Percentiles rank a stretch among this genome's conserved stretches.
These are phyloP conservation scores for Ulvella scutata DNA, from an alignment of 139 green algal species.

Conservation along the genomic window DNA sequence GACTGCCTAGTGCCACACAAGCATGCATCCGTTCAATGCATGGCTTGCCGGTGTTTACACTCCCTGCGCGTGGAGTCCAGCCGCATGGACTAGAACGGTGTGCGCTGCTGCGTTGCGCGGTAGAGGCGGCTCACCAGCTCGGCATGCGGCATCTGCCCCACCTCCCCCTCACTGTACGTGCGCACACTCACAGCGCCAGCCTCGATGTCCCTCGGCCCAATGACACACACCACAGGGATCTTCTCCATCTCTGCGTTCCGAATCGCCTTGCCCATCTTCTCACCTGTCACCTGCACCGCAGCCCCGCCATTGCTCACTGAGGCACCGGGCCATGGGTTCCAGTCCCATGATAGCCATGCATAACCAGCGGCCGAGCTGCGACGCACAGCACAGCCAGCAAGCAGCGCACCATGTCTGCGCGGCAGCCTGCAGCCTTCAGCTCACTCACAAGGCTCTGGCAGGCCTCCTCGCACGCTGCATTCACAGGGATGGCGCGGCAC, in stretches of 20 bases:
- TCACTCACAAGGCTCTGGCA: constrained; percentile 22
- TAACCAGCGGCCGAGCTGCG: constrained; percentile 29
- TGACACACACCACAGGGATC: constrained; percentile 67
- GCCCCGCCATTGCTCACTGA: constrained; percentile 15
- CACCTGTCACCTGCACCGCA: constrained; percentile 11
- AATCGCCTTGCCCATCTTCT: constrained; percentile 42
- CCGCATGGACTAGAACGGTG: too few species aligned
- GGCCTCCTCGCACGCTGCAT: constrained; percentile 27
- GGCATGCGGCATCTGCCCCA: constrained; percentile 24
- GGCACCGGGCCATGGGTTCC: constrained; percentile 29
- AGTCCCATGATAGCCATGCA: constrained; percentile 33
- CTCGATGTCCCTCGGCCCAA: constrained; percentile 59
- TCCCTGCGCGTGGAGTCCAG: too few species aligned
- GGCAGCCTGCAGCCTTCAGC: constrained; percentile 28
- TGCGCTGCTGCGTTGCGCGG: too few species aligned
- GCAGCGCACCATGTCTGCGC: constrained; percentile 22
- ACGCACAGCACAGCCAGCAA: neutral
- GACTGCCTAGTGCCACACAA: too few species aligned
- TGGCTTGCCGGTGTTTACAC: too few species aligned
- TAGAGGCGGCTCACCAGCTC: constrained; percentile 15
- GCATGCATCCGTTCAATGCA: too few species aligned
- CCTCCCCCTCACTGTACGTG: constrained; percentile 40
- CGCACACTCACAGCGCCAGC: constrained; percentile 40
- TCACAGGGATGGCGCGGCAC: constrained; percentile 48
- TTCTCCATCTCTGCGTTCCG: constrained; percentile 67